Base-by-base conservation (phyloP, 768 basidiomycete species). In the Cyathus striatus region DNA sequence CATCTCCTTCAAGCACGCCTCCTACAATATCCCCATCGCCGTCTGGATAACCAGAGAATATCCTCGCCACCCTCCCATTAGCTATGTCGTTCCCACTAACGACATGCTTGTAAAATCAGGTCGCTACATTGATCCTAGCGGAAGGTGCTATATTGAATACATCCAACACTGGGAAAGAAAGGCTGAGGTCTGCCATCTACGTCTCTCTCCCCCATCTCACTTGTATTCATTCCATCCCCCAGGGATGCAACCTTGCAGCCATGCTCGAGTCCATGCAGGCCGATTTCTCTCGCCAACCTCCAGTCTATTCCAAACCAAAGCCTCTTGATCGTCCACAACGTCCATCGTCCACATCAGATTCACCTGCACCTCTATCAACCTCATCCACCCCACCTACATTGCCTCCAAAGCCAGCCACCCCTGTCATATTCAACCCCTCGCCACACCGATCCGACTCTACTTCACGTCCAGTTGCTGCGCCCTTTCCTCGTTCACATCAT, bases 21-120 rank as follows among this genome's bases (percentile, higher is more conserved):
- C 84, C 2, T 99, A 99, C 72, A 91, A 99, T 62, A 97, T 98
- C 53, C 96, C 96, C 3, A 64, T 99, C 53, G 81, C 87, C 10
- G 52, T 95, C 47, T 98, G 94, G 93, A 52, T 98, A 32, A 75
- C 91, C 2, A 74, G 75, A 40, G 88, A 90, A 32, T 97, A 92
- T 56, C 95, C 95, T 3, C 71, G 75, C 33, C 69, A 70, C 10
- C 83, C 93, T 0, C 96, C 96, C 17, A 76, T 98, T 54, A 74
- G 73, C 17, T 97, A 91, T 66, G 93, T 99, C 51, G 86, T 91
- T 10, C 95, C 96, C 24, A 96, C 91, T 2, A 76, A 70, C 41
- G 83, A 89, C 55, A 91, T 99, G 84, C 82, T 93, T 46, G 80
- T 99, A 53, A 82, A 83, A 51, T 73, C 89, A 9, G 78, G 83